phyloP scores from a whole-genome alignment of 768 basidiomycete genomes.

The Amanita pallidorosea region DNA sequence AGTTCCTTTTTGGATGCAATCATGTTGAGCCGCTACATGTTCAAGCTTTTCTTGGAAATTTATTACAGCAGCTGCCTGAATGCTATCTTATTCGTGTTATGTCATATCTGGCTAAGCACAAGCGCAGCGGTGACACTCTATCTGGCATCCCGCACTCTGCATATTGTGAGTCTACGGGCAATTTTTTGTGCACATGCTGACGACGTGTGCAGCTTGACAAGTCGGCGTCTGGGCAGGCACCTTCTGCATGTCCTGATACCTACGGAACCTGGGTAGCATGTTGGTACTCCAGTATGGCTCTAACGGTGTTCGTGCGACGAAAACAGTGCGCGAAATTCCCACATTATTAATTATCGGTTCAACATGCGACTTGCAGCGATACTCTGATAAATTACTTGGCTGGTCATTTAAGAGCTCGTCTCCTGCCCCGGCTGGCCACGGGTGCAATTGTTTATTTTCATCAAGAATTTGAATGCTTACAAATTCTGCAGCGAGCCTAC shows the following conservation, averaged over 20 bases:
- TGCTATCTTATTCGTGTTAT: neutral
- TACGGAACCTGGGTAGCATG: neutral
- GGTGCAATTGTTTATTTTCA: slow-evolving; percentile 14
- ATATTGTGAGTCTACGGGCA: neutral
- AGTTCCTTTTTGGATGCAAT: slow-evolving; percentile 4
- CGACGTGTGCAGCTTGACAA: neutral
- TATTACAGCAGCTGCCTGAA: neutral
- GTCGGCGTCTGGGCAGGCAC: neutral
- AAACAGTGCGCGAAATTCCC: neutral
- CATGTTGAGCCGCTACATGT: slow-evolving; percentile 2
- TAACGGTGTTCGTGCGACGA: neutral
- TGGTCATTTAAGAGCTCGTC: slow-evolving; percentile 24
- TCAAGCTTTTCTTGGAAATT: neutral
- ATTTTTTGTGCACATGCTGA: neutral
- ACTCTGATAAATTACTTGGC: slow-evolving; percentile 7
- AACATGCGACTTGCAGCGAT: slow-evolving; percentile 9
- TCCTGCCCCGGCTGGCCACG: slow-evolving; percentile 26
- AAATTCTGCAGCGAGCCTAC: slow-evolving; percentile 14
- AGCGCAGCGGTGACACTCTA: neutral
- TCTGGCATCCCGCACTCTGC: neutral
- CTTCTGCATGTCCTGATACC: neutral
- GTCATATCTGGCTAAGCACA: neutral
- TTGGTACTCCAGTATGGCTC: neutral
- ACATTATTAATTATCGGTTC: neutral
- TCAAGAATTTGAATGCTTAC: neutral